These are phyloP conservation scores for Orbilia blumenaviensis DNA, from an alignment of 2,329 filamentous ascomycete species.

Conservation along the genomic window DNA sequence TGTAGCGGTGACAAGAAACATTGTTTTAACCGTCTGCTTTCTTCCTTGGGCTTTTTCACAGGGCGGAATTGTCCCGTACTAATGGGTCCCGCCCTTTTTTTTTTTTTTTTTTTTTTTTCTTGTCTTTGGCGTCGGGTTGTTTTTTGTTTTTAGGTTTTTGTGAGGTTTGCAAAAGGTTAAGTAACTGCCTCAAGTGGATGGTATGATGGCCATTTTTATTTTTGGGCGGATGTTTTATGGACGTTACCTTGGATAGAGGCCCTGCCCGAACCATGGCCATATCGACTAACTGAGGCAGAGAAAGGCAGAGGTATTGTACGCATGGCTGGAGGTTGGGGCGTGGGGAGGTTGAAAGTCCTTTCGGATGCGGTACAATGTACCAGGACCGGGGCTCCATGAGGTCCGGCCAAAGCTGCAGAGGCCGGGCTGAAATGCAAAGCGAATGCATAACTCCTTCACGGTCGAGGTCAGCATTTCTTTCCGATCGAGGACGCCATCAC, in stretches of 20 bases:
- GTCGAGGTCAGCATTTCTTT: constrained; percentile 7
- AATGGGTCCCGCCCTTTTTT: neutral
- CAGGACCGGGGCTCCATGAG: constrained; percentile 8
- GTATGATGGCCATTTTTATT: neutral
- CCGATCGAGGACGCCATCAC: constrained; percentile 33
- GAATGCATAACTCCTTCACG: neutral
- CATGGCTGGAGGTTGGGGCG: constrained; percentile 22
- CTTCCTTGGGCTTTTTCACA: too few relatives aligned
- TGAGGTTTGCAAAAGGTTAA: neutral
- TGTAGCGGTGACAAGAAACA: too few relatives aligned
- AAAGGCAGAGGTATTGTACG: neutral
- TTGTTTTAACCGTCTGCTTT: too few relatives aligned
- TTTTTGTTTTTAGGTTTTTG: neutral
- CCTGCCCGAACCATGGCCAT: constrained; percentile 2
- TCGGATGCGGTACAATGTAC: constrained; percentile 38
- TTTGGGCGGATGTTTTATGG: neutral
- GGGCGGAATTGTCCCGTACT: neutral
- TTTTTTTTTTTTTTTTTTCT: too few relatives aligned
- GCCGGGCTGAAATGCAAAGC: constrained; percentile 23
- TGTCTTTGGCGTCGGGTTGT: too few relatives aligned
- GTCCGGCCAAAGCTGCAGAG: constrained; percentile 5
- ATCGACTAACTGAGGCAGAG: too few relatives aligned
- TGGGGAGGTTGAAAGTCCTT: constrained; percentile 23
- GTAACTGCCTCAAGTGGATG: neutral
- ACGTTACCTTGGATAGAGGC: neutral